Percentiles rank a stretch among this genome's conserved stretches.
phyloP scores from a whole-genome alignment of 345 rosid genomes.

The Aegle marmelos region DNA sequence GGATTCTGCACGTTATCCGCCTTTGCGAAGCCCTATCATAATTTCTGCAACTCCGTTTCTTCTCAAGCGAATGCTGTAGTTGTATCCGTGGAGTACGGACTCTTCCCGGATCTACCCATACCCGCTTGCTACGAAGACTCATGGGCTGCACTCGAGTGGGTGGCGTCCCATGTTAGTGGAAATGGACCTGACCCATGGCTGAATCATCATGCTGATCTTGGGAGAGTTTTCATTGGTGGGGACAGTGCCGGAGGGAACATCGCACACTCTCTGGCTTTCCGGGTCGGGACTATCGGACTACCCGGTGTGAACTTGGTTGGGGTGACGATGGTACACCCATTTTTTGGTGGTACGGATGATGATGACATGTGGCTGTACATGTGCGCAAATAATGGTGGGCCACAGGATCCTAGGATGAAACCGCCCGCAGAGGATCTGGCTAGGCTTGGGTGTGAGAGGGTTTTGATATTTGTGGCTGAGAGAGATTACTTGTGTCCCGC shows the following conservation, averaged over 20 bases:
- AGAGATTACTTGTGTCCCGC: slow-evolving; percentile 28
- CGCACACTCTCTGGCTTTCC: slow-evolving; percentile 25
- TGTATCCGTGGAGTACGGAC: slow-evolving; percentile 33
- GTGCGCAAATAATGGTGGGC: slow-evolving; percentile 29
- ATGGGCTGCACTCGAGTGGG: slow-evolving; percentile 47
- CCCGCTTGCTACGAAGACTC: slow-evolving; percentile 42
- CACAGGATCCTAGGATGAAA: slow-evolving; percentile 37
- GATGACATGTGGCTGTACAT: slow-evolving; percentile 41
- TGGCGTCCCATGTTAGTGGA: slow-evolving; percentile 25
- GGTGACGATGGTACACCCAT: slow-evolving; percentile 39
- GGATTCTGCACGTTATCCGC: slow-evolving; percentile 33
- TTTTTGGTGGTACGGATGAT: slow-evolving; percentile 35
- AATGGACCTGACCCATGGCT: slow-evolving; percentile 38
- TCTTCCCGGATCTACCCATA: slow-evolving; percentile 35
- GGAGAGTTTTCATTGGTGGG: slow-evolving; percentile 27
- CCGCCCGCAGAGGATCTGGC: slow-evolving; percentile 28
- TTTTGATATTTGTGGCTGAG: slow-evolving; percentile 41
- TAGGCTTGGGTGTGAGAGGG: slow-evolving; percentile 30
- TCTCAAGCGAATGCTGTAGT: slow-evolving; percentile 21
- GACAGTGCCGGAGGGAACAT: slow-evolving; percentile 45
- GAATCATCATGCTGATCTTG: slow-evolving; percentile 28
- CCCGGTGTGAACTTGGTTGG: slow-evolving; percentile 26
- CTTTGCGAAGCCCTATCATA: slow-evolving; percentile 24
- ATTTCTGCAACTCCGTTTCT: slow-evolving; percentile 12
- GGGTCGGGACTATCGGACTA: slow-evolving; percentile 22